Base-by-base conservation (phyloP, 2,329 filamentous ascomycete species). In the Colletotrichum graminicola region DNA sequence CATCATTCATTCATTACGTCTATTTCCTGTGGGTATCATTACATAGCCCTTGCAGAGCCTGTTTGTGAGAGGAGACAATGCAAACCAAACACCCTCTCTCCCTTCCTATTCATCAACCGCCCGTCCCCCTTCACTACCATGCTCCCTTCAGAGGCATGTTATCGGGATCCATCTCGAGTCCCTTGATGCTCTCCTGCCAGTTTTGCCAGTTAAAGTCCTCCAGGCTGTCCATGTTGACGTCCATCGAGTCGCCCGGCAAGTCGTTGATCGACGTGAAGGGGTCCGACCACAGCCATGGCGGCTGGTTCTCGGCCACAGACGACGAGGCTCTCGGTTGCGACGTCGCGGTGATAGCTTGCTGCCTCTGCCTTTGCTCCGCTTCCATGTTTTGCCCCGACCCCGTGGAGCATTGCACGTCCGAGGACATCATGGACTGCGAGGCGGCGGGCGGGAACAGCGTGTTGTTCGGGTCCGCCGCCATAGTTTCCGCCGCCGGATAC, bases 191-290 rank as follows among this genome's bases (percentile, higher is more conserved):
- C 66, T 84, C 80, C 67, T 82, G 83, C 83, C 85, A 87, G 66
- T 82, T 82, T 60, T 86, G 82, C 85, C 85, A 87, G 73, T 86
- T 81, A 69, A 86, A 86, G 8, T 82, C 80, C 3, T 80, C 79
- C 2, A 84, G 83, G 26, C 32, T 70, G 69, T 82, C 75, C 76
- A 83, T 81, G 45, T 75, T 75, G 39, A 77, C 69, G 10, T 83
- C 83, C 54, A 80, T 75, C 32, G 83, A 79, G 59, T 82, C 80
- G 8, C 73, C 52, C 4, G 75, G 71, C 34, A 74, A 62, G 18
- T 75, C 72, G 55, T 79, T 78, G 64, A 77, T 75, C 3, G 74
- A 71, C 21, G 78, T 76, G 62, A 80, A 81, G 3, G 76, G 74
- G 29, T 80, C 78, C 4, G 80, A 73, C 85, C 85, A 87, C 6